Evolutionary conservation across 75 land plant species (phyloP).

Genomic region (Pinus albicaulis): DNA sequence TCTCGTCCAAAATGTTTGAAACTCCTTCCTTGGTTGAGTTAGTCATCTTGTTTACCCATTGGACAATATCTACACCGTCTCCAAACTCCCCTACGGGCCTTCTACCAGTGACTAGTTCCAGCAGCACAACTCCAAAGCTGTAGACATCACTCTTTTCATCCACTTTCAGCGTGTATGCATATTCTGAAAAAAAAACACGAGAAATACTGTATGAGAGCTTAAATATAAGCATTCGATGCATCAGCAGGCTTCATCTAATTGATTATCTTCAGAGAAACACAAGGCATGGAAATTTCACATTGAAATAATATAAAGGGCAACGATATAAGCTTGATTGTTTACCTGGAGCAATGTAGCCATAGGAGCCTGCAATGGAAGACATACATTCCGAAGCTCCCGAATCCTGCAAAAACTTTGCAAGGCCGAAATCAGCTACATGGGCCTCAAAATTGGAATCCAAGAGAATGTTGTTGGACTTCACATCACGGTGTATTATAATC

Average conservation of each 20-base stretch:
- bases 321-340: neutral
- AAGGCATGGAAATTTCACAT: neutral
- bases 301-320: neutral
- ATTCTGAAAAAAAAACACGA: constrained; percentile 43
- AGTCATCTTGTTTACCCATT: constrained; percentile 73
- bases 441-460: constrained; percentile 30
- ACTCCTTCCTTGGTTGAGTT: constrained; percentile 47
- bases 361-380: constrained; percentile 32
- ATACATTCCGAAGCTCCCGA: constrained; percentile 27
- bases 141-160: constrained; percentile 90
- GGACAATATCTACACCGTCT: constrained; percentile 81
- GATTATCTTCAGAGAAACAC: neutral
- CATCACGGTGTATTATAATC: constrained; percentile 27
- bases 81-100: constrained; percentile 84
- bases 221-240: too few species aligned
- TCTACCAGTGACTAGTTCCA: constrained; percentile 70
- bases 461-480: constrained; percentile 36
- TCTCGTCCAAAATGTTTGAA: constrained; percentile 49
- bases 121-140: constrained; percentile 85
- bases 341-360: constrained; percentile 35
- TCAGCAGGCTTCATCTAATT: neutral
- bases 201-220: too few species aligned
- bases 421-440: constrained; percentile 34
- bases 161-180: constrained; percentile 89
- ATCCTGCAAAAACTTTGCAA: constrained; percentile 31